Percentiles rank a stretch among this genome's conserved stretches.
These are phyloP conservation scores for Westerdykella aurantiaca DNA, from an alignment of 2,329 filamentous ascomycete species.

Conservation along the genomic window DNA sequence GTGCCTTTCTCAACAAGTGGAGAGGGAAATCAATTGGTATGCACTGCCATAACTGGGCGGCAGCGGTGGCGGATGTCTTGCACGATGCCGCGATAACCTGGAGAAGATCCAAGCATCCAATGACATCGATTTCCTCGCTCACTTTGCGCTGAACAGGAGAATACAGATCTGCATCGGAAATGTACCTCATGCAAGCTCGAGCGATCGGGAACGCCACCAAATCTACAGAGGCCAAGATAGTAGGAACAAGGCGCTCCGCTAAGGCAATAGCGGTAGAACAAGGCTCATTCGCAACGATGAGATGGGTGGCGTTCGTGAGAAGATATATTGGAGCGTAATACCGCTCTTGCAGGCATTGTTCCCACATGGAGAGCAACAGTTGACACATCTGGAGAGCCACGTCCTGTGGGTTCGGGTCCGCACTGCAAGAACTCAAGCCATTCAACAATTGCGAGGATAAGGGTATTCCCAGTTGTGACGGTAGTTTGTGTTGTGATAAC, in stretches of 20 bases:
- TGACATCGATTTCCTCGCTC: slow-evolving; percentile 58
- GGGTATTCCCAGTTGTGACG: slow-evolving; percentile 50
- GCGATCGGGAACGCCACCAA: slow-evolving; percentile 50
- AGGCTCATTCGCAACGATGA: slow-evolving; percentile 59
- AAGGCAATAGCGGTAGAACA: slow-evolving; percentile 55
- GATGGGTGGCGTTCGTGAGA: slow-evolving; percentile 58
- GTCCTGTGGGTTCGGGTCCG: slow-evolving; percentile 45
- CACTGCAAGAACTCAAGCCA: slow-evolving; percentile 53
- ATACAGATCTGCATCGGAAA: slow-evolving; percentile 16
- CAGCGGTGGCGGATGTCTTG: slow-evolving; percentile 37
- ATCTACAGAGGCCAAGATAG: slow-evolving; percentile 45
- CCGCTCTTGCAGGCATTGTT: slow-evolving; percentile 58
- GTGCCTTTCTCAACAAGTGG: slow-evolving; percentile 61
- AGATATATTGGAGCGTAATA: slow-evolving; percentile 59
- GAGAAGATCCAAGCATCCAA: slow-evolving; percentile 60
- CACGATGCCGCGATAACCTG: slow-evolving; percentile 59
- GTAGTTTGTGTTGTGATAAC: slow-evolving; percentile 59
- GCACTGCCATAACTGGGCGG: slow-evolving; percentile 58
- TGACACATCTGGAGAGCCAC: slow-evolving; percentile 61
- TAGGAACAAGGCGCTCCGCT: slow-evolving; percentile 49
- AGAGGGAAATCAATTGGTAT: slow-evolving; percentile 63
- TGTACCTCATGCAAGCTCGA: slow-evolving; percentile 28
- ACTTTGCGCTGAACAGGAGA: slow-evolving; percentile 40
- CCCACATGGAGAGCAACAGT: slow-evolving; percentile 62
- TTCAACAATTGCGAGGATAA: slow-evolving; percentile 64